Conservation (phyloP, 2,329 filamentous ascomycete genomes). For the Penicillium freii region DNA sequence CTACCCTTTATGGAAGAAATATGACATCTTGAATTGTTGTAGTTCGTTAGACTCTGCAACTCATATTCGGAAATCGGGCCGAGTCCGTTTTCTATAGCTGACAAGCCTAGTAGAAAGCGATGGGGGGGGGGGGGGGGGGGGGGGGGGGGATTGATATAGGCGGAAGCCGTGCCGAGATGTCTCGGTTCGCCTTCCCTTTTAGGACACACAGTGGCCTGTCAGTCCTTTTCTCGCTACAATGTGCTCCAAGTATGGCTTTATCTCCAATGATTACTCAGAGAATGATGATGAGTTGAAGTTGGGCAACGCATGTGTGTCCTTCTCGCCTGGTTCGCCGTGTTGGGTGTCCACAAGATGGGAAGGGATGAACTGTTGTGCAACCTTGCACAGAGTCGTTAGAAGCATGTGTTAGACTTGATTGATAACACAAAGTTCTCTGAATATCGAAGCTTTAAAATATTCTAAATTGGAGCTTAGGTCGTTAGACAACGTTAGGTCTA, state of each 20-base stretch:
- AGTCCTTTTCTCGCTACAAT: not conserved
- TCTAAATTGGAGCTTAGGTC: not conserved
- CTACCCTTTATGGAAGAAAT: not conserved
- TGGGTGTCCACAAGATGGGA: not conserved
- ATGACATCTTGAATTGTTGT: no score
- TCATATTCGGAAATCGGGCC: not conserved
- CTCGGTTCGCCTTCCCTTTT: not conserved
- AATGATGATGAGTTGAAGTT: not conserved
- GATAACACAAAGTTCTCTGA: not conserved
- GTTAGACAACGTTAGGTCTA: not conserved
- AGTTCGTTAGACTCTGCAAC: not conserved
- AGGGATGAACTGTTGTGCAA: not conserved
- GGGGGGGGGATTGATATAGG: not conserved
- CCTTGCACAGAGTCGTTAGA: not conserved
- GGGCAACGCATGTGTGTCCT: not conserved
- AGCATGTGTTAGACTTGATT: not conserved
- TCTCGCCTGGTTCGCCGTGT: not conserved
- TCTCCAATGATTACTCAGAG: not conserved
- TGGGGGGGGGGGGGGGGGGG: not conserved
- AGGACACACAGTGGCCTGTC: no score
- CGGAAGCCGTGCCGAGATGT: not conserved
- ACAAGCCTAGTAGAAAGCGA: not conserved
- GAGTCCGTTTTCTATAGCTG: not conserved
- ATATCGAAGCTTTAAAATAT: not conserved
- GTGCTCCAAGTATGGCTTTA: not conserved